Evolutionary conservation across 2,329 filamentous ascomycete genomes (phyloP).

Genomic region (Clarireedia paspali): DNA sequence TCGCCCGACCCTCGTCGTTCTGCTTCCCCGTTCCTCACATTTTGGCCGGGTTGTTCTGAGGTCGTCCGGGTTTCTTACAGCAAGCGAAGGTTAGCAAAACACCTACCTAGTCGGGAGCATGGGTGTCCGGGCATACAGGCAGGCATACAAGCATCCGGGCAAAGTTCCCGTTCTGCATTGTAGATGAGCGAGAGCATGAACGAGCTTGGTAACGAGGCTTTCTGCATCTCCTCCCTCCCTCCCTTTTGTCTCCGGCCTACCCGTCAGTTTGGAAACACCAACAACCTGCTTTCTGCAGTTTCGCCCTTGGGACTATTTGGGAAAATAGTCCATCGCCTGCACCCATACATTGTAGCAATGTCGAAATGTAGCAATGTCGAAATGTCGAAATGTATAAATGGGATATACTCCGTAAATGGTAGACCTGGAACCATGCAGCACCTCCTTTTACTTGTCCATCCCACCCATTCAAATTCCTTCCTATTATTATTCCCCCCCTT

Average conservation of each 20-base stretch:
- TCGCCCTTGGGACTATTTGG: neutral
- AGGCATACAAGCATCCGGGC: no score
- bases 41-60: neutral
- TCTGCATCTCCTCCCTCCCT: neutral
- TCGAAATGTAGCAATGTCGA: neutral
- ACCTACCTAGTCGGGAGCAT: no score
- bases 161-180: no score
- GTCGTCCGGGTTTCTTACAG: neutral
- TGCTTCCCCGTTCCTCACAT: neutral
- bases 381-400: neutral
- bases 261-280: neutral
- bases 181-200: neutral
- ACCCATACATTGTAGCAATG: neutral
- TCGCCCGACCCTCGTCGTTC: neutral
- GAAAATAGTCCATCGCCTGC: neutral
- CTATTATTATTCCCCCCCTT: neutral
- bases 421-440: neutral
- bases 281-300: neutral
- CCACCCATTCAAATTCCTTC: no score
- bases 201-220: neutral
- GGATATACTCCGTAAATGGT: neutral
- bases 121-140: no score
- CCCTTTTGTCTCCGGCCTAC: neutral
- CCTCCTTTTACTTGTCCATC: neutral
- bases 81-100: no score